Conservation (phyloP, 805 yeast species). For the Metschnikowia corniflorae region DNA sequence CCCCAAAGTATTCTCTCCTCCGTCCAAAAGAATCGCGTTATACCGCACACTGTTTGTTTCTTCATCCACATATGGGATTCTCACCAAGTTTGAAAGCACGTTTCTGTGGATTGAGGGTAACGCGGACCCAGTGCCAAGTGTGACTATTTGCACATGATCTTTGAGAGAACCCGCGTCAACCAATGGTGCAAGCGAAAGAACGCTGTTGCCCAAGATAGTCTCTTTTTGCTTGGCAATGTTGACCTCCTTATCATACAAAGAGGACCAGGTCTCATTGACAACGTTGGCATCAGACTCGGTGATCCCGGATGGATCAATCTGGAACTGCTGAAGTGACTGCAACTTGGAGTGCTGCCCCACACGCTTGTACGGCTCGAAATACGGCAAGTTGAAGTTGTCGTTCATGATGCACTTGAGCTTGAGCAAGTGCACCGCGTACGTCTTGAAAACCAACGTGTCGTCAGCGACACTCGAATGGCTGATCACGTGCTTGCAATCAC, state of each 20-base stretch:
- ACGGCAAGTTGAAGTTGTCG: constrained; percentile 42
- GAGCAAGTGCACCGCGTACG: constrained; percentile 50
- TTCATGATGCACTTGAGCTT: constrained; percentile 55
- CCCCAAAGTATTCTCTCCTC: constrained; percentile 93
- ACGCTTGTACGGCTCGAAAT: constrained; percentile 21
- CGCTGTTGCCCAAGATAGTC: constrained; percentile 18
- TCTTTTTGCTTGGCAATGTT: constrained; percentile 12
- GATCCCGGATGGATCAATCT: constrained; percentile 24
- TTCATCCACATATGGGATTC: constrained; percentile 52
- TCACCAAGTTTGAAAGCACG: constrained; percentile 74
- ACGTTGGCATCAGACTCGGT: constrained; percentile 18
- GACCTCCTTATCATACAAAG: constrained; percentile 29
- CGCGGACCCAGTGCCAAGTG: constrained; percentile 93
- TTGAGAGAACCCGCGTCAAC: constrained; percentile 23
- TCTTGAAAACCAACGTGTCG: constrained; percentile 55
- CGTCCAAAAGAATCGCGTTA: constrained; percentile 68
- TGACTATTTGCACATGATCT: constrained; percentile 62
- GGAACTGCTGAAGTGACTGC: constrained; percentile 31
- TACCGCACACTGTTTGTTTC: constrained; percentile 21
- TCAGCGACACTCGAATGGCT: constrained; percentile 69
- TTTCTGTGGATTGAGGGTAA: constrained; percentile 81
- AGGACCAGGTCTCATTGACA: constrained; percentile 24
- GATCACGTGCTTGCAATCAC: constrained; percentile 54
- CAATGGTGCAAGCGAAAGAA: constrained; percentile 19
- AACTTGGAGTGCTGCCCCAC: constrained; percentile 19